phyloP scores from a whole-genome alignment of 768 basidiomycete genomes.

The Lyophyllum shimeji region DNA sequence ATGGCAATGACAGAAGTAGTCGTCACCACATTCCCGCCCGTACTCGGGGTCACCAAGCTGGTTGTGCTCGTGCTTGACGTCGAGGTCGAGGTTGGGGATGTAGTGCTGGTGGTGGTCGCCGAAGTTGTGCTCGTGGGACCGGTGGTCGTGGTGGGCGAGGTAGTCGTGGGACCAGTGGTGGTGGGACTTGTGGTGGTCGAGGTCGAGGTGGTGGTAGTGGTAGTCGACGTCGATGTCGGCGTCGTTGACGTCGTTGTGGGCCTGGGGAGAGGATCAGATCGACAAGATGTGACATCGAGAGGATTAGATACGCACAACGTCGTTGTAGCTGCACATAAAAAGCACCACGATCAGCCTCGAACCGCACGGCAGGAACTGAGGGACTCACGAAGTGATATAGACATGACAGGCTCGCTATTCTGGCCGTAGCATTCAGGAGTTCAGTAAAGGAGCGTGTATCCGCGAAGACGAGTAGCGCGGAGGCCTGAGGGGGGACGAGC shows the following conservation, averaged over 20 bases:
- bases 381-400: no score
- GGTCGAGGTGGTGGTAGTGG: neutral
- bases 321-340: neutral
- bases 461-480: no score
- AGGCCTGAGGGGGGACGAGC: neutral
- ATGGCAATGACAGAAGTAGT: constrained; percentile 2
- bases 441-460: neutral
- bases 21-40: constrained; percentile 6
- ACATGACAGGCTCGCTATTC: no score
- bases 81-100: neutral
- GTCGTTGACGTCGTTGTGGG: neutral
- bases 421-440: neutral
- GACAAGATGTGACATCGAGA: neutral
- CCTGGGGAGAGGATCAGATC: neutral
- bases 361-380: neutral
- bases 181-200: neutral
- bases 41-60: neutral
- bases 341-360: neutral
- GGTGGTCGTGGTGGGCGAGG: neutral
- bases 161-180: neutral
- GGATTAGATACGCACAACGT: neutral
- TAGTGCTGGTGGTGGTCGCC: neutral
- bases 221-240: neutral
- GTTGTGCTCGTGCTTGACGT: neutral
- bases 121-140: neutral